Evolutionary conservation across 2,329 filamentous ascomycete genomes (phyloP).

Genomic region (Aspergillus sojae): DNA sequence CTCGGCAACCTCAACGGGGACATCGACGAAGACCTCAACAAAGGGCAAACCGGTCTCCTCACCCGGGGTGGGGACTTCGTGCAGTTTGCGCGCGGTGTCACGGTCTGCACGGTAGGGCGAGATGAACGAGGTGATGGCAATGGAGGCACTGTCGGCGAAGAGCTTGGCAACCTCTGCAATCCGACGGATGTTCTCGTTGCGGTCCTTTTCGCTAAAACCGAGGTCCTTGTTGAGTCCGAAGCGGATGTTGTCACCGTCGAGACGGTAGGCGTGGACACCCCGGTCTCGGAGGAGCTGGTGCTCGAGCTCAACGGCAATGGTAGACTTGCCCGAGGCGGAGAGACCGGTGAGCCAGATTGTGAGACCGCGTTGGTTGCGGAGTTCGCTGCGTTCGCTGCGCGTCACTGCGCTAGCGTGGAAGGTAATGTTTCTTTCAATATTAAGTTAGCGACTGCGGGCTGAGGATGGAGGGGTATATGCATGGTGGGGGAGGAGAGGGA

Average conservation of each 20-base stretch:
- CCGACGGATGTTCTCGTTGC: slow-evolving; percentile 96
- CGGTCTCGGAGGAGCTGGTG: slow-evolving; percentile 81
- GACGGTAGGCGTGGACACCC: slow-evolving; percentile 81
- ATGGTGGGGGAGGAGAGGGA: slow-evolving; percentile 4
- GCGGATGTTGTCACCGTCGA: slow-evolving; percentile 97
- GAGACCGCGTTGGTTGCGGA: slow-evolving; percentile 81
- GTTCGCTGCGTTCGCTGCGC: slow-evolving; percentile 42
- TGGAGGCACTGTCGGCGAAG: slow-evolving; percentile 85
- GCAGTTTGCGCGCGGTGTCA: slow-evolving; percentile 76
- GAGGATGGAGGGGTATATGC: slow-evolving; percentile 3
- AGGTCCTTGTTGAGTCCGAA: slow-evolving; percentile 98
- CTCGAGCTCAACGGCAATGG: slow-evolving; percentile 93
- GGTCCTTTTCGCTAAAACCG: slow-evolving; percentile 88
- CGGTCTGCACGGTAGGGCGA: slow-evolving; percentile 90
- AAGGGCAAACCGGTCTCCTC: slow-evolving; percentile 74
- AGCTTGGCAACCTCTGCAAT: slow-evolving; percentile 97
- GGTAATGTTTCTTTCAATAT: slow-evolving; percentile 47
- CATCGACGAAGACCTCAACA: slow-evolving; percentile 90
- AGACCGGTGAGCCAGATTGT: slow-evolving; percentile 98
- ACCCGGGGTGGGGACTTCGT: slow-evolving; percentile 62
- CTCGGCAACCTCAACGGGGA: slow-evolving; percentile 89
- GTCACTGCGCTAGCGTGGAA: slow-evolving; percentile 49
- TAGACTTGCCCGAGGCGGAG: slow-evolving; percentile 95
- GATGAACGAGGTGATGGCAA: slow-evolving; percentile 96
- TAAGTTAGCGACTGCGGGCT: neutral